A percentile compares a stretch with the other conserved stretches of the same genome.
These are phyloP conservation scores for Mycena polygramma DNA, from an alignment of 768 basidiomycete genomes.

Conservation along the genomic window DNA sequence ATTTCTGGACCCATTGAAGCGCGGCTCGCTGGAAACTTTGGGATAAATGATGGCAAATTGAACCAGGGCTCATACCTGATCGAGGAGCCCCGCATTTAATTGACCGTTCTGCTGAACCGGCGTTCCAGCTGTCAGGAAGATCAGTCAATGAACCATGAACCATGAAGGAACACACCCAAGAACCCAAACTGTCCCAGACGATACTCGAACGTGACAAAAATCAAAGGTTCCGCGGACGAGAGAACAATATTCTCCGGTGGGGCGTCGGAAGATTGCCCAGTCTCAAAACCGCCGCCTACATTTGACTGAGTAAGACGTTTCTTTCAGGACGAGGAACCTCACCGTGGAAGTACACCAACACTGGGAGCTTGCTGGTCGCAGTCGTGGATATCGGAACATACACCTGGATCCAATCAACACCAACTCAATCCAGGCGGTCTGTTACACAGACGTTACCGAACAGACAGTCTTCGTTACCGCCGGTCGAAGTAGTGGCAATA, in stretches of 20 bases:
- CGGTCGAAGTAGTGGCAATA: slow-evolving; percentile 49
- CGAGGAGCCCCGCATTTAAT: slow-evolving; percentile 55
- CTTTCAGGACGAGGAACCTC: not conserved
- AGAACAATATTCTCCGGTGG: slow-evolving; percentile 49
- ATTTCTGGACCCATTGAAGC: slow-evolving; percentile 54
- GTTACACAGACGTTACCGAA: slow-evolving; percentile 53
- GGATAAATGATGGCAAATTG: not conserved
- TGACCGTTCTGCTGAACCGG: slow-evolving; percentile 48
- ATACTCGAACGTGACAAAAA: slow-evolving; percentile 59
- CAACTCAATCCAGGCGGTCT: too few relatives aligned
- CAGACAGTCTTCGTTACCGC: slow-evolving; percentile 57
- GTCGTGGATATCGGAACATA: slow-evolving; percentile 34
- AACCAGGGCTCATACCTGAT: slow-evolving; percentile 17
- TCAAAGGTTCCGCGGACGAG: slow-evolving; percentile 48
- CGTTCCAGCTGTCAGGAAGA: slow-evolving; percentile 46
- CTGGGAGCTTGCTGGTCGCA: slow-evolving; percentile 37
- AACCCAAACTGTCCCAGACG: slow-evolving; percentile 58
- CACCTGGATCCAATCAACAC: slow-evolving; percentile 28
- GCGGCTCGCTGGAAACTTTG: slow-evolving; percentile 46
- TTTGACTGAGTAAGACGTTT: not conserved
- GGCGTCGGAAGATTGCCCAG: slow-evolving; percentile 50
- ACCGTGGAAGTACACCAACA: slow-evolving; percentile 61
- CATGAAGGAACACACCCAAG: slow-evolving; percentile 45
- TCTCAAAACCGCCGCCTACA: slow-evolving; percentile 58
- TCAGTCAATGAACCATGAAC: not conserved